phyloP scores from a whole-genome alignment of 345 rosid species.

The Syzygium grande region DNA sequence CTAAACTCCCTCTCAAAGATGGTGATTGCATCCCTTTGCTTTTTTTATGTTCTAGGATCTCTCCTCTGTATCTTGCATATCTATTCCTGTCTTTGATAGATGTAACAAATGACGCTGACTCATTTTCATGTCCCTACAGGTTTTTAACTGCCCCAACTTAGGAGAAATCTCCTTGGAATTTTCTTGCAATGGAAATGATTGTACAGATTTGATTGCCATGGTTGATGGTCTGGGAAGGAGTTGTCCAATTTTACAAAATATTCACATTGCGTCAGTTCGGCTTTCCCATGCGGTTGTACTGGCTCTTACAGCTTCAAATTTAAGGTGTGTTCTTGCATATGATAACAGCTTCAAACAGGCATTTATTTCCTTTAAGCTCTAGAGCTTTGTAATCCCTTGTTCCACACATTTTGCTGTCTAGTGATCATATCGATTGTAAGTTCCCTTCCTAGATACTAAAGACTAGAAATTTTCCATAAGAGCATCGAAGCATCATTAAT shows the following conservation, averaged over 20 bases:
- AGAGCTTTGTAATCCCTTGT: background rate
- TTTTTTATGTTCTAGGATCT: background rate
- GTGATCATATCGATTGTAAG: background rate
- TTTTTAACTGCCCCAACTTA: conserved; percentile 76
- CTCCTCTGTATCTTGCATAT: background rate
- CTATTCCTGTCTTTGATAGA: background rate
- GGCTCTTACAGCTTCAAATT: conserved; percentile 72
- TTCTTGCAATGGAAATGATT: conserved; percentile 70
- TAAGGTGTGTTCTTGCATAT: conserved; percentile 36
- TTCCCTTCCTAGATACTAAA: background rate
- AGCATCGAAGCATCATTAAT: background rate
- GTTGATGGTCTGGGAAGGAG: conserved; percentile 69
- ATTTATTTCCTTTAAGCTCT: background rate
- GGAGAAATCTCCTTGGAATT: conserved; percentile 80
- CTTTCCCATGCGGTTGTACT: conserved; percentile 83
- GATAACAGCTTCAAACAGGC: background rate
- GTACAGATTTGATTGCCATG: conserved; percentile 59
- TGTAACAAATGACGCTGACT: background rate
- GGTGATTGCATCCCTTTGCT: conserved; percentile 30
- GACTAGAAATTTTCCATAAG: background rate
- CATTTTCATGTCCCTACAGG: conserved; percentile 21
- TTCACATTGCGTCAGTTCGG: conserved; percentile 75
- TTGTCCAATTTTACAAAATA: conserved; percentile 66
- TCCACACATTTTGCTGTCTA: background rate
- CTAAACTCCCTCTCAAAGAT: conserved; percentile 68